Percentiles rank a stretch among this genome's conserved stretches.
phyloP scores from a whole-genome alignment of 164 flowering plant genomes.

The Pachysandra terminalis region DNA sequence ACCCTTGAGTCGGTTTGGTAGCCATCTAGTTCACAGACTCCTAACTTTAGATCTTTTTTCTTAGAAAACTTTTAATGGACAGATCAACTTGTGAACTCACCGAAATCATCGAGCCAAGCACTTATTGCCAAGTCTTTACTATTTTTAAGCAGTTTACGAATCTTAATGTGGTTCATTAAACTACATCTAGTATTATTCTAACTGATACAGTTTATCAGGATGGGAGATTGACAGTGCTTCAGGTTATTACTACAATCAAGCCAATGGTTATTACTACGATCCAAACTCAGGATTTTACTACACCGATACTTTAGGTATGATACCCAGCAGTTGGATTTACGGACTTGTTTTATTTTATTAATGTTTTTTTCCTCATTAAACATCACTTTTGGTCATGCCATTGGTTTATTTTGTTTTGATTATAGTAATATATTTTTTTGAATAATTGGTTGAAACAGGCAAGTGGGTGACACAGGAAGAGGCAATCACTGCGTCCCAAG shows the following conservation, averaged over 20 bases:
- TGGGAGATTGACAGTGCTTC: slow-evolving; percentile 71
- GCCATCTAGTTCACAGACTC: not conserved
- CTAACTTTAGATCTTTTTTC: not conserved
- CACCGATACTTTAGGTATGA: slow-evolving; percentile 68
- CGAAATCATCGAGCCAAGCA: not conserved
- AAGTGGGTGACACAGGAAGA: slow-evolving; percentile 86
- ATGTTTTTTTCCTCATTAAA: not conserved
- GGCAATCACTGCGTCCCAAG: slow-evolving; percentile 47
- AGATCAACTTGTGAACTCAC: not conserved
- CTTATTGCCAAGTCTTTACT: too few species aligned
- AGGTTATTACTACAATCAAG: slow-evolving; percentile 70
- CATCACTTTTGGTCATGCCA: not conserved
- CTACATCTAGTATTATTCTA: slow-evolving; percentile 5
- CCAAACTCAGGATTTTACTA: slow-evolving; percentile 86
- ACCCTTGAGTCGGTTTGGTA: not conserved
- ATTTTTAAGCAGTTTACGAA: not conserved
- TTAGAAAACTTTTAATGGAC: not conserved
- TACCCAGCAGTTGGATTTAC: too few species aligned
- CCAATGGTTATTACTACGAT: slow-evolving; percentile 63
- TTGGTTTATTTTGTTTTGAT: slow-evolving; percentile 2
- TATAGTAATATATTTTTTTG: not conserved
- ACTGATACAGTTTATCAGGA: slow-evolving; percentile 57
- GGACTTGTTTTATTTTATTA: too few species aligned
- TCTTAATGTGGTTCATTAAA: slow-evolving; percentile 1
- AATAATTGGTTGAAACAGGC: slow-evolving; percentile 42